Base-by-base conservation (phyloP, 306 rosid genomes). In the Castanea crenata region DNA sequence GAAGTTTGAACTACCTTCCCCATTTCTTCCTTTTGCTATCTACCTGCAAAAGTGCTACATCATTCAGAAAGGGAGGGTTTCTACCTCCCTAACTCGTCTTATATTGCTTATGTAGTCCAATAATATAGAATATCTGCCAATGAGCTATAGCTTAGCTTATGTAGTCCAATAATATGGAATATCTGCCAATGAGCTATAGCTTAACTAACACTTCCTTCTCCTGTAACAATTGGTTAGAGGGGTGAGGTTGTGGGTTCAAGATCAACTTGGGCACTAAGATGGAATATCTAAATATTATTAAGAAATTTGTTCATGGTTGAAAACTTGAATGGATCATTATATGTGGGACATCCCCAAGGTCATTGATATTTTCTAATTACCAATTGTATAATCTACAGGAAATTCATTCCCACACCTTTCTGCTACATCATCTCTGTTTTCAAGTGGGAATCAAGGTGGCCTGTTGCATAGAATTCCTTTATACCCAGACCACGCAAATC, bases 371-470 rank as follows among this genome's bases (percentile, higher is more conserved):
- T 64, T 75, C 64, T 32, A 25, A 57, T 70, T 38, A 38, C 7
- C 35, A 6, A 74, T 54, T 52, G 65, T 65, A 10, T 63, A 38
- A 78, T 84, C 64, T 79, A 25, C 83, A 90, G 92, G 89, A 71
- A 83, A 75, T 71, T 79, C 88, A 32, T 72, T 72, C 67, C 81
- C 78, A 3, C 78, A 68, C n/a, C 55, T 80, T 29, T 78, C 86
- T 9, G 74, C 85, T 46, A 78, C 74, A 74, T 62, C 92, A 16
- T 81, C 90, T 5, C 71, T 82, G 27, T 57, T 80, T 10, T 76
- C 81, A 56, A 12, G 65, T 9, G 90, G 79, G 41, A 76, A 76
- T 52, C 83, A 76, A 78, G 85, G 78, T 4, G 44, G 49, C 41
- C 78, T 23, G 71, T 82, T 79, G 23, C 83, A 69, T 54, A 41